Evolutionary conservation across 2,329 filamentous ascomycete species (phyloP).

Genomic region (Ramichloridium luteum): DNA sequence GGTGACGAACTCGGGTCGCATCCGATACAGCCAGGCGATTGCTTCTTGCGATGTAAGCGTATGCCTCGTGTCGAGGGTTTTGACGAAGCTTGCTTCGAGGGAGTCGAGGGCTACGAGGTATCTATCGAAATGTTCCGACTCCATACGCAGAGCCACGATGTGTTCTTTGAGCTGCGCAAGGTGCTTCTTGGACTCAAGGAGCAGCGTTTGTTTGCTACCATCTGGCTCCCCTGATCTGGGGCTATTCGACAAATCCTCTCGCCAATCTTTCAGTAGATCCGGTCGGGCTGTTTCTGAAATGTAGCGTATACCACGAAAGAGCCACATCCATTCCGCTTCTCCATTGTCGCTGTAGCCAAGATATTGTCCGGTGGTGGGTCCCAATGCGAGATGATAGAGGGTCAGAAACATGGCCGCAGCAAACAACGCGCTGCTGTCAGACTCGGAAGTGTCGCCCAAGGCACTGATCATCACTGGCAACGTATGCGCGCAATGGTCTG

Average conservation of each 20-base stretch:
- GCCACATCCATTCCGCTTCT: conserved; percentile 10
- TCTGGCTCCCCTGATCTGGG: too few relatives aligned
- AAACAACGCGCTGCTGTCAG: conserved; percentile 6
- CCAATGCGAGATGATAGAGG: conserved; percentile 11
- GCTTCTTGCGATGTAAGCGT: conserved; percentile 4
- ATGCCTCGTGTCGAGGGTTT: conserved; percentile 4
- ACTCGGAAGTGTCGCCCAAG: conserved; percentile 2
- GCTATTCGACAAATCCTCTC: too few relatives aligned
- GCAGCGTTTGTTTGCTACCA: too few relatives aligned
- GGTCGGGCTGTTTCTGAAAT: too few relatives aligned
- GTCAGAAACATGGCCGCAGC: conserved; percentile 9
- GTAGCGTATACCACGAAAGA: too few relatives aligned
- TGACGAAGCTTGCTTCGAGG: conserved; percentile 5
- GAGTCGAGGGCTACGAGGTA: conserved; percentile 8
- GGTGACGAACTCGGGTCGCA: conserved; percentile 8
- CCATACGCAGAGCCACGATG: conserved; percentile 9
- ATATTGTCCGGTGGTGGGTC: conserved; percentile 12
- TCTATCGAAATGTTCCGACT: conserved; percentile 9
- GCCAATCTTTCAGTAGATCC: too few relatives aligned
- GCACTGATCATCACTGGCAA: conserved; percentile 11
- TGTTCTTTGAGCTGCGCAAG: conserved; percentile 5
- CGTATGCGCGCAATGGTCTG: conserved; percentile 10
- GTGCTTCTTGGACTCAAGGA: conserved; percentile 5
- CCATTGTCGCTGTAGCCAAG: conserved; percentile 8
- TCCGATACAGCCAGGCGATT: conserved; percentile 11